Evolutionary conservation across 345 rosid species (phyloP).

Genomic region (Nasturtium officinale): DNA sequence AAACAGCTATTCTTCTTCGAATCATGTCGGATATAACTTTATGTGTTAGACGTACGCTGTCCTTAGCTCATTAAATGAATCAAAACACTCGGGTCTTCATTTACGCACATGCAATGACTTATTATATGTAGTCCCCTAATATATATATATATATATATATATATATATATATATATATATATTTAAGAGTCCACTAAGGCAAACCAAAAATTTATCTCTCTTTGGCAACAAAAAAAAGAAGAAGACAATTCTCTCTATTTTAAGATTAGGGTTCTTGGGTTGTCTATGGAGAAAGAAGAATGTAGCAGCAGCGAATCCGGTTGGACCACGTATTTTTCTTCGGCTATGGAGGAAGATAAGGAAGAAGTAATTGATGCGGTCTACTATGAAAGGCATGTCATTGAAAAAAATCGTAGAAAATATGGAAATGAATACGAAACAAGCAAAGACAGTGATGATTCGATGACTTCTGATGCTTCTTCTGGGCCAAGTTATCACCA

Average conservation of each 20-base stretch:
- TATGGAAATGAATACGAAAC: slow-evolving; percentile 18
- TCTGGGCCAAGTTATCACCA: slow-evolving; percentile 51
- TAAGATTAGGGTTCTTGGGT: slow-evolving; percentile 18
- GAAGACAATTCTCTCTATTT: neutral
- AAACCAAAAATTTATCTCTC: too few species aligned
- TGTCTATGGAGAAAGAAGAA: slow-evolving; percentile 48
- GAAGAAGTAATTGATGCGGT: slow-evolving; percentile 33
- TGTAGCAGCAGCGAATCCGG: slow-evolving; percentile 81
- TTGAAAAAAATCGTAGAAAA: slow-evolving; percentile 12
- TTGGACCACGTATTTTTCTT: slow-evolving; percentile 64
- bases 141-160: too few species aligned
- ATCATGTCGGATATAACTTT: slow-evolving; percentile 29
- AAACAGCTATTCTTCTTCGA: slow-evolving; percentile 30
- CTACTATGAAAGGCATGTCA: slow-evolving; percentile 24
- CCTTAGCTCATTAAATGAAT: slow-evolving; percentile 16
- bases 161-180: too few species aligned
- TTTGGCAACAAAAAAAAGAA: neutral
- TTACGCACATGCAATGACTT: slow-evolving; percentile 20
- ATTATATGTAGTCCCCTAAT: neutral
- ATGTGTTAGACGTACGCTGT: slow-evolving; percentile 34
- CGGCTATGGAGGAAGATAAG: slow-evolving; percentile 57
- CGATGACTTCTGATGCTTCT: slow-evolving; percentile 77
- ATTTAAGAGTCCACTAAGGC: slow-evolving; percentile 8
- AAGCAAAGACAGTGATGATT: slow-evolving; percentile 58
- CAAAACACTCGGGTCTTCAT: slow-evolving; percentile 31